A percentile compares a stretch with the other conserved stretches of the same genome.
Evolutionary conservation across 2,329 filamentous ascomycete species (phyloP).

Genomic region (Fusarium chaquense): DNA sequence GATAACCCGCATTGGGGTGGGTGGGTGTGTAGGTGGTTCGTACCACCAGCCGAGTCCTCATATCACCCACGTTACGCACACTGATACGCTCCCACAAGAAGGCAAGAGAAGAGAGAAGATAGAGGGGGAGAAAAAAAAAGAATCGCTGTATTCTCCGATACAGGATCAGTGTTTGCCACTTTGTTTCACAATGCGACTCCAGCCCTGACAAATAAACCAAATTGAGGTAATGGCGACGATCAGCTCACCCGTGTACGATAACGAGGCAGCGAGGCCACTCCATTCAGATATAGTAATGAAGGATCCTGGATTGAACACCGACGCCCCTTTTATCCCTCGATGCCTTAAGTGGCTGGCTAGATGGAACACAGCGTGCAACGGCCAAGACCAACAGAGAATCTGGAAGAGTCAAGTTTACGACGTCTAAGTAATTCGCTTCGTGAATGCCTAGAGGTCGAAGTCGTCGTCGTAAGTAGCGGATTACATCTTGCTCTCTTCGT

Average conservation of each 20-base stretch:
- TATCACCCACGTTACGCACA: neutral
- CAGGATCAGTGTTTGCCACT: slow-evolving; percentile 25
- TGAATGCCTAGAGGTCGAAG: neutral
- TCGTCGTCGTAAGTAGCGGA: neutral
- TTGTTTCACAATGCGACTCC: slow-evolving; percentile 24
- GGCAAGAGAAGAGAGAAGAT: neutral
- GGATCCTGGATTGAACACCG: slow-evolving; percentile 8
- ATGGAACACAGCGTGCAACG: neutral
- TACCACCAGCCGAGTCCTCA: slow-evolving; percentile 8
- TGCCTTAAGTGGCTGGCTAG: neutral
- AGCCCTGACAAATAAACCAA: slow-evolving; percentile 16
- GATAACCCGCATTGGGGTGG: slow-evolving; percentile 1
- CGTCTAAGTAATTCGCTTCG: neutral
- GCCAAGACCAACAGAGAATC: neutral
- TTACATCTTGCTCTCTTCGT: too few relatives aligned
- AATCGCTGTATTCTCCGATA: slow-evolving; percentile 33
- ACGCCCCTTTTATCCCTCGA: slow-evolving; percentile 5
- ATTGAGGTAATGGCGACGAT: slow-evolving; percentile 9
- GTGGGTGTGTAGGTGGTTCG: neutral
- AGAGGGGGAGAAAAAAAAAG: neutral
- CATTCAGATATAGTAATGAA: slow-evolving; percentile 10
- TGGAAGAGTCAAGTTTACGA: neutral
- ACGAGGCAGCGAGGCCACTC: slow-evolving; percentile 4
- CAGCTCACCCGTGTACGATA: slow-evolving; percentile 20
- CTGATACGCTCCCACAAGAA: neutral